A percentile compares a stretch with the other conserved stretches of the same genome.
phyloP scores from a whole-genome alignment of 2,329 filamentous ascomycete genomes.

The Penicillium expansum region DNA sequence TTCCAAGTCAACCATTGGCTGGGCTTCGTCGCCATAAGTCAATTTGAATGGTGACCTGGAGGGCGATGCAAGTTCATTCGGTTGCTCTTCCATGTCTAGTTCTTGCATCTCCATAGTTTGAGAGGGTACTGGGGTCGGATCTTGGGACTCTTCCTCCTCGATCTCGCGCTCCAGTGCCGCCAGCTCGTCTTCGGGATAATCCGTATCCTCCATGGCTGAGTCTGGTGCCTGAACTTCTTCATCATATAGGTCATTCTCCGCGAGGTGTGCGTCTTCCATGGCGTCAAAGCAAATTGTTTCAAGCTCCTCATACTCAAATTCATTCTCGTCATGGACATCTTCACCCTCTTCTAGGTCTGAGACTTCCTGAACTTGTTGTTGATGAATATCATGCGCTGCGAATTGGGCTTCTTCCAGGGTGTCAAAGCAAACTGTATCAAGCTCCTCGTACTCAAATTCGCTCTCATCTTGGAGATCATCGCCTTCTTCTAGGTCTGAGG shows the following conservation, averaged over 20 bases:
- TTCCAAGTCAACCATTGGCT: no score
- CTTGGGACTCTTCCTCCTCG: not conserved
- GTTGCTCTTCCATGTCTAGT: not conserved
- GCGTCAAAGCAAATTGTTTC: constrained; percentile 23
- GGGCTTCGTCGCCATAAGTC: not conserved
- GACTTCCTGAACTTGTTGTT: not conserved
- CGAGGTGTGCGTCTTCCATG: constrained; percentile 14
- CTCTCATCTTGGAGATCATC: not conserved
- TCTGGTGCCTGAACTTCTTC: not conserved
- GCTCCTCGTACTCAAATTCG: constrained; percentile 12
- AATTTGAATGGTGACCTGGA: not conserved
- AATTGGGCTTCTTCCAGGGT: constrained; percentile 5
- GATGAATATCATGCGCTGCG: not conserved
- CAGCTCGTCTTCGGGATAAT: not conserved
- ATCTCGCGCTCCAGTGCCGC: not conserved
- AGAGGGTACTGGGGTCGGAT: not conserved
- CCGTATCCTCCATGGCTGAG: not conserved
- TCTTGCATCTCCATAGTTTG: not conserved
- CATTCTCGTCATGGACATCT: not conserved
- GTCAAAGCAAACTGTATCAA: constrained; percentile 5
- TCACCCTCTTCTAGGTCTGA: not conserved
- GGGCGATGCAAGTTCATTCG: not conserved
- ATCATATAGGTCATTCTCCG: not conserved
- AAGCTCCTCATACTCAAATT: constrained; percentile 12
- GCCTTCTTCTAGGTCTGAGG: not conserved